These are phyloP conservation scores for Pestalotiopsis sp. DNA, from an alignment of 2,329 filamentous ascomycete genomes.

Conservation along the genomic window DNA sequence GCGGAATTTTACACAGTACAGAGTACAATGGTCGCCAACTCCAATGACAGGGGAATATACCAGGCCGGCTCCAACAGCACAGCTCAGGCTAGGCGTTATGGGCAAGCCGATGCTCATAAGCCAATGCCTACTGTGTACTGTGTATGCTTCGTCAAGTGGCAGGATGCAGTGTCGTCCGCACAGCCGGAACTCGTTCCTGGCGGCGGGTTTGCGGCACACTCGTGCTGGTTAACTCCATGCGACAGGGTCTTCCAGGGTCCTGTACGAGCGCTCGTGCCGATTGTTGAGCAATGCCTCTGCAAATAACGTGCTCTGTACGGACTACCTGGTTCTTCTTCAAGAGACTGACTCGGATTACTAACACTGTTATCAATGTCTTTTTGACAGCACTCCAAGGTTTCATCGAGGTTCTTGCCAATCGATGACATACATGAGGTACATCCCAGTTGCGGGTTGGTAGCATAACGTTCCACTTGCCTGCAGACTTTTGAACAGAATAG, in stretches of 20 bases:
- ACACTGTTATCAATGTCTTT: not conserved
- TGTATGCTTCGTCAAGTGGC: not conserved
- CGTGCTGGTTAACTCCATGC: not conserved
- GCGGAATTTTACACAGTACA: not conserved
- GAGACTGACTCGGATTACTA: not conserved
- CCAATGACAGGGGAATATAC: not conserved
- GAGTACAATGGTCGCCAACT: not conserved
- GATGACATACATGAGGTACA: not conserved
- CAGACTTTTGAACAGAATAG: not conserved
- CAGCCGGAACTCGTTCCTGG: not conserved
- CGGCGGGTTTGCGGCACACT: not conserved
- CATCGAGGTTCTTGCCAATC: not conserved
- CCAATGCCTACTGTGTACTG: not conserved
- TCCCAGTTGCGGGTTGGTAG: not conserved
- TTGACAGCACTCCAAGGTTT: not conserved
- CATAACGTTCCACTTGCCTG: not conserved
- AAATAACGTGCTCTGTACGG: not conserved
- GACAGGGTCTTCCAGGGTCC: not conserved
- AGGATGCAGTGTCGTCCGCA: not conserved
- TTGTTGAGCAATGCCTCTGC: not conserved
- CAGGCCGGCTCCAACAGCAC: not conserved
- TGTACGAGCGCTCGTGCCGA: not conserved
- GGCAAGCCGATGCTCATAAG: not conserved
- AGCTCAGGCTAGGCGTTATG: not conserved
- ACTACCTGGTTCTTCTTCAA: not conserved